Evolutionary conservation across 139 green algal genomes (phyloP), one percentile per base, ranked within the genome.

Genomic region (Haematococcus lacustris): DNA sequence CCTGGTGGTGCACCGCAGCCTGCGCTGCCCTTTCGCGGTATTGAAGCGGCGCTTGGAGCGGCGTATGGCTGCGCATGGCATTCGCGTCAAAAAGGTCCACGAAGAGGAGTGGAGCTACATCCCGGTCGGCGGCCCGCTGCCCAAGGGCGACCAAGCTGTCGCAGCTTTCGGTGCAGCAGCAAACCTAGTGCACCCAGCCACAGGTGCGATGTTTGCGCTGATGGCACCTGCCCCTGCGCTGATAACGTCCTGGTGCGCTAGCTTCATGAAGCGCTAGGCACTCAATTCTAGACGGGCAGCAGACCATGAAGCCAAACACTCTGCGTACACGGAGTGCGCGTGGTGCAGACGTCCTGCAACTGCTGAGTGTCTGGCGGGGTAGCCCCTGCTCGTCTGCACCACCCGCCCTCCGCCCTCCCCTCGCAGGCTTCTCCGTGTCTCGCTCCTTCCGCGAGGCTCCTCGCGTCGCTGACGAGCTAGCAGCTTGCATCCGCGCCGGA

Each of bases 81-180:
- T 95, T 57, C 43, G 9, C 43, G 9, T 17, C 43, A 53, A 53
- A 9, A 53, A 53, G 78, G 75, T 96, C 9, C 79, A 91, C 38
- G 92, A 97, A 66, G 91, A 97, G 80, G 92, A 97, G 81, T 97
- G 92, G 91, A 91, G 80, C 39, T 97, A 95, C 84, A 97, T 97
- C 64, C 92, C 92, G 3, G 87, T 96, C 66, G 92, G 92, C 6
- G 90, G 92, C 30, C 88, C 92, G 0, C 76, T 97, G 80, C 92
- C 91, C 0, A 13, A 82, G 0, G 61, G 57, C 1, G n/a, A 78
- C 57, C 87, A 93, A 74, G 38, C 70, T 2, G 50, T 93, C 23
- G 88, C 91, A 0, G 92, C 88, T 25, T 97, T 96, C 69, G 91
- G 91, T 7, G 91, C 91, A 26, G 91, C 91, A 35, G 91, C 91